Evolutionary conservation across 2,329 filamentous ascomycete genomes (phyloP).

Genomic region (Colletotrichum gloeosporioides): DNA sequence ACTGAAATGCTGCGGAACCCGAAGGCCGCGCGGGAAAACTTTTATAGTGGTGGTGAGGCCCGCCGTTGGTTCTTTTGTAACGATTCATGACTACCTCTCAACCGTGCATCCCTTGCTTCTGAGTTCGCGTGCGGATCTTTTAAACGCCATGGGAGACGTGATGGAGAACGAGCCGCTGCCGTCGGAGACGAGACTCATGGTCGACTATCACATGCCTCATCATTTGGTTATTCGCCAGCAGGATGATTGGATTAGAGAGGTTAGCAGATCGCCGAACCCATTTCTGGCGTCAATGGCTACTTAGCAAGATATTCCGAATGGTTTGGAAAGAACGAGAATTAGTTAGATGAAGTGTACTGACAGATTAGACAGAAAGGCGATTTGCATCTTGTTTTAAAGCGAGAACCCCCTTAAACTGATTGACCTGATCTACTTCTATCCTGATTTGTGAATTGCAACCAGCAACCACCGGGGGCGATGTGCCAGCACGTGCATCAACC

Average conservation of each 20-base stretch:
- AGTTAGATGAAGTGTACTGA: too few relatives aligned
- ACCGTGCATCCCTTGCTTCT: constrained; percentile 21
- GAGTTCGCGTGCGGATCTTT: constrained; percentile 5
- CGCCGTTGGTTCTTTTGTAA: constrained; percentile 5
- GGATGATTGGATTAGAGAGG: too few relatives aligned
- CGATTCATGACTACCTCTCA: constrained; percentile 20
- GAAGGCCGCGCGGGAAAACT: neutral
- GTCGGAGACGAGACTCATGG: neutral
- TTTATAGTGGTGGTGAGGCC: neutral
- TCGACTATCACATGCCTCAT: neutral
- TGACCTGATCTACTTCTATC: accelerated
- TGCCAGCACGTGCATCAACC: too few relatives aligned
- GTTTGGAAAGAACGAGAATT: too few relatives aligned
- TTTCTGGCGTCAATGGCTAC: too few relatives aligned
- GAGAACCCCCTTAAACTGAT: too few relatives aligned
- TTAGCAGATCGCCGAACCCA: too few relatives aligned
- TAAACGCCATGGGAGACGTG: neutral
- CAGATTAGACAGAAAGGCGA: too few relatives aligned
- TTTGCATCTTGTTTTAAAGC: too few relatives aligned
- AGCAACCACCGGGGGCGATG: too few relatives aligned
- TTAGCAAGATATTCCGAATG: too few relatives aligned
- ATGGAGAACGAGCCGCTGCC: neutral
- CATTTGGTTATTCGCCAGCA: neutral
- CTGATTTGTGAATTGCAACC: accelerated
- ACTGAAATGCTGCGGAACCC: neutral